Evolutionary conservation across 2,329 filamentous ascomycete genomes (phyloP).

Genomic region (Fusarium neocosmosporiellum): DNA sequence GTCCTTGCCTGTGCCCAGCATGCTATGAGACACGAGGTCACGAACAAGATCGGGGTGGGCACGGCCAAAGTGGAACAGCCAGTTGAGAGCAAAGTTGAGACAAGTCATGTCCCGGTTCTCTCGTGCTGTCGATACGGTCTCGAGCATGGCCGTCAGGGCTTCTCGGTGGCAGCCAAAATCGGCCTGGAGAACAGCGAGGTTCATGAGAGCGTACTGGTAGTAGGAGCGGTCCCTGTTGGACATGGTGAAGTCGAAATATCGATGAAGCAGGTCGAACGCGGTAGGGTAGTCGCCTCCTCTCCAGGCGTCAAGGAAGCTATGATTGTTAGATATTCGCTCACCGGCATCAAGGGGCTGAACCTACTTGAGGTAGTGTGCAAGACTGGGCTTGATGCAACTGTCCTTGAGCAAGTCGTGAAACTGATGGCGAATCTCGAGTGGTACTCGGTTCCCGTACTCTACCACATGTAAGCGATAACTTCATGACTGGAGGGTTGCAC

Average conservation of each 20-base stretch:
- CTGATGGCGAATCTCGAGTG: slow-evolving; percentile 76
- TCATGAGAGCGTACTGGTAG: slow-evolving; percentile 95
- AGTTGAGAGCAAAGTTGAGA: slow-evolving; percentile 94
- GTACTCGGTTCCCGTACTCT: slow-evolving; percentile 83
- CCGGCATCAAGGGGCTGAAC: background rate
- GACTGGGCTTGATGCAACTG: slow-evolving; percentile 74
- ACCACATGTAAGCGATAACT: slow-evolving; percentile 19
- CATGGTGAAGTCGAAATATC: slow-evolving; percentile 98
- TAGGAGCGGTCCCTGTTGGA: slow-evolving; percentile 84
- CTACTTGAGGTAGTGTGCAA: slow-evolving; percentile 80
- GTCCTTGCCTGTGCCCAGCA: slow-evolving; percentile 83
- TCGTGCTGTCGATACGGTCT: slow-evolving; percentile 92
- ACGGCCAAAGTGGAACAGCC: slow-evolving; percentile 95
- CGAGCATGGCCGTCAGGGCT: slow-evolving; percentile 92
- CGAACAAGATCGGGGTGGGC: slow-evolving; percentile 81
- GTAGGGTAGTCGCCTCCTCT: slow-evolving; percentile 89
- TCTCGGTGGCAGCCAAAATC: slow-evolving; percentile 94
- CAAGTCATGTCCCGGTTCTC: slow-evolving; percentile 94
- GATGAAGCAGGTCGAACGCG: slow-evolving; percentile 89
- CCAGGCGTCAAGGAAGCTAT: slow-evolving; percentile 91
- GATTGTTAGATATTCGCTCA: slow-evolving; percentile 17
- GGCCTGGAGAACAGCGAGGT: slow-evolving; percentile 91
- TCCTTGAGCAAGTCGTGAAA: slow-evolving; percentile 76
- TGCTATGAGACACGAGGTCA: slow-evolving; percentile 75
- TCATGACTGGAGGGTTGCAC: slow-evolving; percentile 33